Percentiles rank a stretch among this genome's conserved stretches.
Evolutionary conservation across 805 yeast species (phyloP).

Genomic region (Yueomyces sp.): DNA sequence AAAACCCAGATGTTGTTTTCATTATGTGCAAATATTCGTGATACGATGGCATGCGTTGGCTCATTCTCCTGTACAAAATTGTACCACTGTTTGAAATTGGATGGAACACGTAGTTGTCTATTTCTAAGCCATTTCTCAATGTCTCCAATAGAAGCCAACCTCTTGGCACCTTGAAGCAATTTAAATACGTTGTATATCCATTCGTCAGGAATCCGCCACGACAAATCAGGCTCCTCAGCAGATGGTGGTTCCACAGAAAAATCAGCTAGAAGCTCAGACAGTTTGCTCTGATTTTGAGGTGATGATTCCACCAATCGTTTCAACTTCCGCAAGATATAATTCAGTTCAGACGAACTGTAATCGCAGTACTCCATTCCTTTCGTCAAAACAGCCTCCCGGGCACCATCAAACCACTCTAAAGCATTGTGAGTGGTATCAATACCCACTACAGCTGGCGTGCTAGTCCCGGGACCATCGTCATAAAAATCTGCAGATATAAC

Average conservation of each 20-base stretch:
- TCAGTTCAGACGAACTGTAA: background rate
- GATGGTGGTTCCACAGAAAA: background rate
- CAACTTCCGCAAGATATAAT: background rate
- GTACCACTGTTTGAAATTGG: slow-evolving; percentile 20
- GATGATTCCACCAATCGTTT: background rate
- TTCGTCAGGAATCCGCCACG: slow-evolving; percentile 1
- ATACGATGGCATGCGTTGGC: slow-evolving; percentile 12
- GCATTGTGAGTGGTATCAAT: background rate
- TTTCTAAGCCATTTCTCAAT: slow-evolving; percentile 7
- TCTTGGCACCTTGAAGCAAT: slow-evolving; percentile 3
- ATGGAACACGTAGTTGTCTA: slow-evolving; percentile 5
- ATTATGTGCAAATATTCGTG: slow-evolving; percentile 3
- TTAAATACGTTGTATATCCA: background rate
- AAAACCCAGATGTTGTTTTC: slow-evolving; percentile 13
- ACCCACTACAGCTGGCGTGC: background rate
- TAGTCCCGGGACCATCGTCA: slow-evolving; percentile 10
- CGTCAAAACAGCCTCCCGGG: background rate
- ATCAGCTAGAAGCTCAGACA: background rate
- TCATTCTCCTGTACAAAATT: slow-evolving; percentile 15
- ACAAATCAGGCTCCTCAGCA: background rate
- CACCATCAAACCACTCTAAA: background rate
- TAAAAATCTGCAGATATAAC: slow-evolving; percentile 10
- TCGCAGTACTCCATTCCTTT: background rate
- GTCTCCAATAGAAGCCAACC: slow-evolving; percentile 9
- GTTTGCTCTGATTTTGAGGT: background rate